Evolutionary conservation across 2,329 filamentous ascomycete species (phyloP).

Genomic region (Fusarium nanum): DNA sequence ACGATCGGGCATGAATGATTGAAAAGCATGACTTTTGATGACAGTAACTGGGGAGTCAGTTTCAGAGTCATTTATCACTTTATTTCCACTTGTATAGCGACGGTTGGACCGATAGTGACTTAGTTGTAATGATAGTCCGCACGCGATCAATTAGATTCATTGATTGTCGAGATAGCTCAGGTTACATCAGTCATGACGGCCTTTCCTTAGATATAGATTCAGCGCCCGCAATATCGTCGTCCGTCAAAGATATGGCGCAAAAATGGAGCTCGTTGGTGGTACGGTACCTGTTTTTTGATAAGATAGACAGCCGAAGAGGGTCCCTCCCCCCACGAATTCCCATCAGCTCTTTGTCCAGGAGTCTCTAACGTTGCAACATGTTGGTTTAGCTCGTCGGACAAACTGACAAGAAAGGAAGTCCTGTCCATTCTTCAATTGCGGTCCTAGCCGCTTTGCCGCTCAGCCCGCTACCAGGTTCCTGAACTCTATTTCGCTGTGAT

Average conservation of each 20-base stretch:
- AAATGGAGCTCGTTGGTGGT: slow-evolving; percentile 14
- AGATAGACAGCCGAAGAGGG: slow-evolving; percentile 38
- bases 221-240: slow-evolving; percentile 40
- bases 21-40: background rate
- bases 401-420: slow-evolving; percentile 38
- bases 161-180: slow-evolving; percentile 12
- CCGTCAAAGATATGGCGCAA: slow-evolving; percentile 36
- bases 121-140: slow-evolving; percentile 24
- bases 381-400: slow-evolving; percentile 36
- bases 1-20: slow-evolving; percentile 12
- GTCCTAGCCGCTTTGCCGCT: slow-evolving; percentile 33
- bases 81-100: slow-evolving; percentile 6
- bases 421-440: slow-evolving; percentile 12
- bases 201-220: slow-evolving; percentile 6
- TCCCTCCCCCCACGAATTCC: slow-evolving; percentile 35
- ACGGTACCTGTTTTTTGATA: slow-evolving; percentile 28
- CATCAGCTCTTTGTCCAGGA: slow-evolving; percentile 28
- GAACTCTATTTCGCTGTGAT: slow-evolving; percentile 28
- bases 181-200: slow-evolving; percentile 20
- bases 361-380: slow-evolving; percentile 18
- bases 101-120: background rate
- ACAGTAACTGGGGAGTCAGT: background rate
- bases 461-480: slow-evolving; percentile 23
- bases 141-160: slow-evolving; percentile 11
- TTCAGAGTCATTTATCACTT: background rate